A percentile compares a stretch with the other conserved stretches of the same genome.
phyloP scores from a whole-genome alignment of 352 stramenopile genomes.

The Globisporangium mamillatum region DNA sequence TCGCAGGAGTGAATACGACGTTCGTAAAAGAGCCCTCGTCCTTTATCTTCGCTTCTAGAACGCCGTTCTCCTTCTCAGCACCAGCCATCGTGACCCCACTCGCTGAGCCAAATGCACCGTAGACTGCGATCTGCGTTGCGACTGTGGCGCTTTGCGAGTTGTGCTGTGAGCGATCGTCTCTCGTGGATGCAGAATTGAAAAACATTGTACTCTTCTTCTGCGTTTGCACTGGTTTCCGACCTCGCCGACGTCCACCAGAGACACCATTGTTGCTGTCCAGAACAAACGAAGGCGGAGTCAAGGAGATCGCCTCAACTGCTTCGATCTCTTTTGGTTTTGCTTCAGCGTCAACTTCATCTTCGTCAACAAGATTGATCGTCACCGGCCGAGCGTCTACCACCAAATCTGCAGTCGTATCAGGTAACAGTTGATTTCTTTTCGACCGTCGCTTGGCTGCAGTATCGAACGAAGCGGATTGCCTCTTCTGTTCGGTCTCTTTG shows the following conservation, averaged over 20 bases:
- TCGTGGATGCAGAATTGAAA: neutral
- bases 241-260: constrained; percentile 12
- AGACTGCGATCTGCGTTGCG: constrained; percentile 16
- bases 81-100: neutral
- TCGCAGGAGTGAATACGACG: neutral
- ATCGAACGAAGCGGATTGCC: constrained; percentile 5
- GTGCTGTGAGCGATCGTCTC: constrained; percentile 1
- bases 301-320: neutral
- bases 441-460: neutral
- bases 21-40: neutral
- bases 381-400: neutral
- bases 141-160: neutral
- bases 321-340: neutral
- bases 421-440: constrained; percentile 1
- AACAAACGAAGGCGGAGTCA: neutral
- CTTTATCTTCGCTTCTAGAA: neutral
- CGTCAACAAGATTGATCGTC: constrained; percentile 13
- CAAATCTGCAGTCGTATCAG: neutral
- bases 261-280: neutral
- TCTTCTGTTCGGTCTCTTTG: constrained; percentile 7
- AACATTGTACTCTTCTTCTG: neutral
- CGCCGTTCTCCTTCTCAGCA: constrained; percentile 3
- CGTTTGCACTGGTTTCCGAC: constrained; percentile 17
- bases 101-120: constrained; percentile 17
- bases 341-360: neutral